A percentile compares a stretch with the other conserved stretches of the same genome.
These are phyloP conservation scores for Epichloe uncinata DNA, from an alignment of 2,329 filamentous ascomycete genomes.

Conservation along the genomic window DNA sequence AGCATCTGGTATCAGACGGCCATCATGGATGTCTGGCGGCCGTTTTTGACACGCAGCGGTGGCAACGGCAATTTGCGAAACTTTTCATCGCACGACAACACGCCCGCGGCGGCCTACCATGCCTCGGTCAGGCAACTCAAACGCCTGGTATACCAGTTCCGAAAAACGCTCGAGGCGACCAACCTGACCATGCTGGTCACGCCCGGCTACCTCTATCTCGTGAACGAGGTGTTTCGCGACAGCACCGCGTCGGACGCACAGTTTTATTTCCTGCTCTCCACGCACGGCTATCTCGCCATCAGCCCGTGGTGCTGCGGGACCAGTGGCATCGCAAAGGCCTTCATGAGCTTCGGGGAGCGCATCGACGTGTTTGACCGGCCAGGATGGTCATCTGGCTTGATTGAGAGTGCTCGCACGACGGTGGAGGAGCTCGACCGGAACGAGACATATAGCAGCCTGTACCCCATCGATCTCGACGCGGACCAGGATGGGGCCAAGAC, in stretches of 20 bases:
- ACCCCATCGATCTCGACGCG: not conserved
- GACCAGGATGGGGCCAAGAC: not conserved
- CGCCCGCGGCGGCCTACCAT: not conserved
- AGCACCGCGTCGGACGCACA: not conserved
- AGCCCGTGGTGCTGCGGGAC: not conserved
- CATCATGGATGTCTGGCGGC: not conserved
- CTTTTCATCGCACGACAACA: not conserved
- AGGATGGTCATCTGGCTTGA: not conserved
- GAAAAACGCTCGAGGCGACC: not conserved
- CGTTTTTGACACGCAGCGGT: not conserved
- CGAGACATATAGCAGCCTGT: not conserved
- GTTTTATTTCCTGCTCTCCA: not conserved
- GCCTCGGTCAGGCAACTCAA: not conserved
- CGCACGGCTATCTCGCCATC: not conserved
- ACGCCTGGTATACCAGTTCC: not conserved
- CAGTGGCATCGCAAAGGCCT: not conserved
- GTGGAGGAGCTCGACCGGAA: not conserved
- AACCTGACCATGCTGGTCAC: not conserved
- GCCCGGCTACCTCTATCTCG: not conserved
- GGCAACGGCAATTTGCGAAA: not conserved
- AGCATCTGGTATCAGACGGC: constrained; percentile 1
- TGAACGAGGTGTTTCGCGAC: not conserved
- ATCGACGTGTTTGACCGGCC: not conserved
- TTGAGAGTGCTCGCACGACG: not conserved
- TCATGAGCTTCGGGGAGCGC: not conserved